Conservation (phyloP, 306 rosid species). For the Dalbergia oliveri region DNA sequence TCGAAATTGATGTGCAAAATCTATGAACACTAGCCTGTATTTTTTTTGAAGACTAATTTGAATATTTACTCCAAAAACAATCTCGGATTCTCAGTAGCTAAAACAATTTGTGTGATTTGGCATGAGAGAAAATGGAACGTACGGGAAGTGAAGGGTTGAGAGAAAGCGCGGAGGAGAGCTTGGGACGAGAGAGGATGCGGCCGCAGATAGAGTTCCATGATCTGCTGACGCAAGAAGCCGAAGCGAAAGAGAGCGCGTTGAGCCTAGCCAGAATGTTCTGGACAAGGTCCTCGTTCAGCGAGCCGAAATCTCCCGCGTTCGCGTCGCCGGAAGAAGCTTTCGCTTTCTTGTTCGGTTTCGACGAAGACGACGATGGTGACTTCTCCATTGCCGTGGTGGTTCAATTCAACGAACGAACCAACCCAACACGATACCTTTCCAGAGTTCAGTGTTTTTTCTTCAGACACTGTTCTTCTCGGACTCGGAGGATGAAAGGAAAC, state of each 20-base stretch:
- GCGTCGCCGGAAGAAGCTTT: constrained; percentile 19
- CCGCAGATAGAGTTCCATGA: constrained; percentile 63
- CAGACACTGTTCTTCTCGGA: neutral
- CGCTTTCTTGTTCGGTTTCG: constrained; percentile 43
- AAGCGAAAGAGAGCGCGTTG: constrained; percentile 68
- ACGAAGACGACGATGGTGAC: constrained; percentile 32
- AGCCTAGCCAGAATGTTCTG: constrained; percentile 53
- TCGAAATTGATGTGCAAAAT: no score
- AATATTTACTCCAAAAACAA: neutral
- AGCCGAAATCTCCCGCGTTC: neutral
- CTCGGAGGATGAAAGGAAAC: neutral
- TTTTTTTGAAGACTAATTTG: neutral
- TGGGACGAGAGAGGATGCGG: constrained; percentile 68
- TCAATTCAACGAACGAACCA: neutral
- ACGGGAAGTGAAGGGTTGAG: constrained; percentile 65
- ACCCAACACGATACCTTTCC: neutral
- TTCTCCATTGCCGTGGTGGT: constrained; percentile 40
- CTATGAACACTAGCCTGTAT: no score
- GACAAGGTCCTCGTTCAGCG: constrained; percentile 53
- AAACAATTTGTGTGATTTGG: neutral
- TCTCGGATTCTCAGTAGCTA: neutral
- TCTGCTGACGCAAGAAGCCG: constrained; percentile 74
- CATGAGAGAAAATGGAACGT: neutral
- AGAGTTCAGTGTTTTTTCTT: neutral
- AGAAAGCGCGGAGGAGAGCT: constrained; percentile 75